Evolutionary conservation across 2,329 filamentous ascomycete species (phyloP).

Genomic region (Fusarium sp.): DNA sequence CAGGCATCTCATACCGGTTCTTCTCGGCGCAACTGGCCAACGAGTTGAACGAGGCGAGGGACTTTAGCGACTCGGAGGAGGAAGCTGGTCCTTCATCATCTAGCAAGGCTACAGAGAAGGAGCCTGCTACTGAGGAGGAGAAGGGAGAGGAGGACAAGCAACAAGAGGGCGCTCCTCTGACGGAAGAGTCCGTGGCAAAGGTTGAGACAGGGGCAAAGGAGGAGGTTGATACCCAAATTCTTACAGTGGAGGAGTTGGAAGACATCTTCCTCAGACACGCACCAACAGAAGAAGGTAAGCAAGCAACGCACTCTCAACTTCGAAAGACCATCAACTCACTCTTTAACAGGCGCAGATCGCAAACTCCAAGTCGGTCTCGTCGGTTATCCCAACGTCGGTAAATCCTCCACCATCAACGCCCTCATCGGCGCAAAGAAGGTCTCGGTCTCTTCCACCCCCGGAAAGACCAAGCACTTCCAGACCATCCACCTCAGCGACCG

Average conservation of each 20-base stretch:
- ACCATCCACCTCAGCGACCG: slow-evolving; percentile 93
- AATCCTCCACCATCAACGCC: slow-evolving; percentile 99
- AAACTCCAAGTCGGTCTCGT: slow-evolving; percentile 94
- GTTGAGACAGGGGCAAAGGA: slow-evolving; percentile 30
- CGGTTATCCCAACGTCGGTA: slow-evolving; percentile 98
- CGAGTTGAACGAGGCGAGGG: slow-evolving; percentile 82
- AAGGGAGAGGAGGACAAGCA: slow-evolving; percentile 43
- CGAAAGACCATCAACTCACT: slow-evolving; percentile 18
- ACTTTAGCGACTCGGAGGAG: slow-evolving; percentile 61
- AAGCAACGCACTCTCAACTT: background rate
- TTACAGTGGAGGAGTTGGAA: slow-evolving; percentile 94
- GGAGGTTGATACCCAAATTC: slow-evolving; percentile 78
- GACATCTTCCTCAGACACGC: slow-evolving; percentile 84
- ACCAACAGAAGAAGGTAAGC: slow-evolving; percentile 64
- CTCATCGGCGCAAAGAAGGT: slow-evolving; percentile 99
- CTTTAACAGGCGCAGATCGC: slow-evolving; percentile 57
- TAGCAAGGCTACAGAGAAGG: slow-evolving; percentile 38
- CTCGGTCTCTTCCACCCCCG: slow-evolving; percentile 95
- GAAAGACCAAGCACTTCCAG: slow-evolving; percentile 99
- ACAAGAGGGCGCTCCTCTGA: slow-evolving; percentile 38
- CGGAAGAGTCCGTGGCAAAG: slow-evolving; percentile 50
- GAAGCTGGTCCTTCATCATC: slow-evolving; percentile 44
- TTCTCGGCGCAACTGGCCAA: slow-evolving; percentile 95
- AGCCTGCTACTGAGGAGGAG: slow-evolving; percentile 33
- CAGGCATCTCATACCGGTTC: slow-evolving; percentile 91